Base-by-base conservation (phyloP, 1,284 basidiomycete genomes). In the Thelephora terrestris region DNA sequence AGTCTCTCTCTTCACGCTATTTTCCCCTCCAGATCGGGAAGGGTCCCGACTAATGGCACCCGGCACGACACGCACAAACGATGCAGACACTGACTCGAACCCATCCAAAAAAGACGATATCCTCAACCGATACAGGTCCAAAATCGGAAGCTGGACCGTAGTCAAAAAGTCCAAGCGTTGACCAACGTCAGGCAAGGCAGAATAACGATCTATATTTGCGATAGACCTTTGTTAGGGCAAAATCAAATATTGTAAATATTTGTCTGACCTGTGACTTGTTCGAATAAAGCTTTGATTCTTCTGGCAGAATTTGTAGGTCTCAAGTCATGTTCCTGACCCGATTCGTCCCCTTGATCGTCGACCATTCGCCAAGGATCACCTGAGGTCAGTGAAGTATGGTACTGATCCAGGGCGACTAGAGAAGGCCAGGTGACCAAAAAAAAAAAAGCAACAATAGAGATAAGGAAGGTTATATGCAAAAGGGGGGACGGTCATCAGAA, bases 361-460 rank as follows among this genome's bases (percentile, higher is more conserved):
- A 76, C 75, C 43, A 96, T 79, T n/a, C 76, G 72, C 94, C 94
- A 99, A 0, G 95, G 94, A 51, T 93, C 86, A 0, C 79, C 58
- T 1, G 85, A 72, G 43, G 78, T 78, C 52, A 96, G 87, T 45
- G 94, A 85, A 36, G 87, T 80, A 52, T 89, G 76, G 60, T 87
- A 96, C 58, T 86, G 82, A 47, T 79, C 75, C 57, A 91, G 78
- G 3, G 84, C 79, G 58, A 94, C 89, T 85, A 60, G 40, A 43
- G 34, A 34, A 34, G 4, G 24, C 25, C 35, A 47, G 39, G 12
- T 18, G 21, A 42, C 12, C 39, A 10, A 23, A 3, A 5, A 16
- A 18, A 37, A 37, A 5, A 37, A 18, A 16, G 18, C 21, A 4
- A 25, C n/a, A 21, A 23, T 10, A 42, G 6, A 21, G 12, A n/a